Percentiles rank a stretch among this genome's conserved stretches.
phyloP scores from a whole-genome alignment of 1,139 yeast genomes.

The Pneumocystis jirovecii region DNA sequence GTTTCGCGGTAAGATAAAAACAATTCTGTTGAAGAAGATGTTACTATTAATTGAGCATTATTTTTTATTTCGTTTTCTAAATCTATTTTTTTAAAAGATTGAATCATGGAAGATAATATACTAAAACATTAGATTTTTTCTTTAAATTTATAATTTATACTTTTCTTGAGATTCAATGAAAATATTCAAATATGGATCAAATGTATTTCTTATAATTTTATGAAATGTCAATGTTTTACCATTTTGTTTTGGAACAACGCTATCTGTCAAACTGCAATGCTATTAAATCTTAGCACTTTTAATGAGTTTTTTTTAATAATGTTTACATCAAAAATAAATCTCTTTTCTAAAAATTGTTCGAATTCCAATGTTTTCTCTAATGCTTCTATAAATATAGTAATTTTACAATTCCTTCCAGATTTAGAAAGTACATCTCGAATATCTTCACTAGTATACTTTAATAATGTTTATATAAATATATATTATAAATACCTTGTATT shows the following conservation, averaged over 20 bases:
- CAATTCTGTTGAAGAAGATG: slow-evolving; percentile 69
- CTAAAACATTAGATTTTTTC: not conserved
- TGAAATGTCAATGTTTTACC: slow-evolving; percentile 19
- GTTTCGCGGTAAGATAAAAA: slow-evolving; percentile 62
- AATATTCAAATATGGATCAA: slow-evolving; percentile 67
- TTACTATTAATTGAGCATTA: slow-evolving; percentile 33
- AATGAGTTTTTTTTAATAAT: not conserved
- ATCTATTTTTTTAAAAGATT: slow-evolving; percentile 26
- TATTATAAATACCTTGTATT: slow-evolving; percentile 17
- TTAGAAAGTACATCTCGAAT: slow-evolving; percentile 33
- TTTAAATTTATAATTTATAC: slow-evolving; percentile 8
- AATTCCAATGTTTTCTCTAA: slow-evolving; percentile 58
- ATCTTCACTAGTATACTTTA: slow-evolving; percentile 42
- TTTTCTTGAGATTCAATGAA: slow-evolving; percentile 86
- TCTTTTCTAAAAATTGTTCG: slow-evolving; percentile 53
- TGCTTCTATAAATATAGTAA: slow-evolving; percentile 45
- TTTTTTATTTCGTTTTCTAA: slow-evolving; percentile 34
- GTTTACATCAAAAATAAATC: slow-evolving; percentile 13
- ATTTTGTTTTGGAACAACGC: slow-evolving; percentile 2
- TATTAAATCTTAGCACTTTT: not conserved
- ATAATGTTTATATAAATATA: not conserved
- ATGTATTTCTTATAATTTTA: slow-evolving; percentile 50
- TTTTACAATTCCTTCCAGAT: slow-evolving; percentile 30
- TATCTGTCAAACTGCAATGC: slow-evolving; percentile 11
- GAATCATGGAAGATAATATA: slow-evolving; percentile 16